These are phyloP conservation scores for Primulina huaijiensis DNA, from an alignment of 257 asterid species.

Conservation along the genomic window DNA sequence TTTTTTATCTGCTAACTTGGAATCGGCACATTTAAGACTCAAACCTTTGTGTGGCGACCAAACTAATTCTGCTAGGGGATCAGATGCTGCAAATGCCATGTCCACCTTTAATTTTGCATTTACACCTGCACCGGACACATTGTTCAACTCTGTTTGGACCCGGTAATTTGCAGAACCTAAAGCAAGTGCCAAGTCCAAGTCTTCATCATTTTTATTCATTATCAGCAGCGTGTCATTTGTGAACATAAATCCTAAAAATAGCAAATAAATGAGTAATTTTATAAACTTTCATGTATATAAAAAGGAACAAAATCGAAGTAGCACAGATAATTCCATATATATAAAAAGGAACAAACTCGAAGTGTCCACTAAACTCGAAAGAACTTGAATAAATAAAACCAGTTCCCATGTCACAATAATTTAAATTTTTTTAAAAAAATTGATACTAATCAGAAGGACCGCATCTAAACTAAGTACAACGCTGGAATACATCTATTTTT, in stretches of 20 bases:
- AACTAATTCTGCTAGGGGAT: constrained; percentile 68
- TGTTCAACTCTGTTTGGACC: constrained; percentile 25
- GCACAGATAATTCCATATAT: not conserved
- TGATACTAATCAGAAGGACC: too few relatives aligned
- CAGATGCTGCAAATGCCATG: constrained; percentile 53
- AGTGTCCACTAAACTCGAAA: too few relatives aligned
- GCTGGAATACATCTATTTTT: too few relatives aligned
- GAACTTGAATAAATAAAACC: too few relatives aligned
- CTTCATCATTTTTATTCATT: constrained; percentile 36
- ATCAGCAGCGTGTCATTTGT: constrained; percentile 17
- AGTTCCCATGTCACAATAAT: not conserved
- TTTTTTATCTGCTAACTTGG: constrained; percentile 30
- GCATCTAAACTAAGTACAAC: too few relatives aligned
- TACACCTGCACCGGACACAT: constrained; percentile 75
- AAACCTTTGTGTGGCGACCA: constrained; percentile 68
- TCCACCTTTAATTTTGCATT: constrained; percentile 56
- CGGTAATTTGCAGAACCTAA: constrained; percentile 38
- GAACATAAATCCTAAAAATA: constrained; percentile 27
- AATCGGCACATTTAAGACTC: constrained; percentile 51
- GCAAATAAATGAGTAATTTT: constrained; percentile 8
- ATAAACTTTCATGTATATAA: not conserved
- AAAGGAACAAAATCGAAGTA: not conserved
- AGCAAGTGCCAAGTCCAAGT: constrained; percentile 45
- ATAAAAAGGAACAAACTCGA: not conserved
- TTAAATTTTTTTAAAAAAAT: too few relatives aligned